A percentile compares a stretch with the other conserved stretches of the same genome.
These are phyloP conservation scores for Blumeria hordei DNA, from an alignment of 2,329 filamentous ascomycete genomes.

Conservation along the genomic window DNA sequence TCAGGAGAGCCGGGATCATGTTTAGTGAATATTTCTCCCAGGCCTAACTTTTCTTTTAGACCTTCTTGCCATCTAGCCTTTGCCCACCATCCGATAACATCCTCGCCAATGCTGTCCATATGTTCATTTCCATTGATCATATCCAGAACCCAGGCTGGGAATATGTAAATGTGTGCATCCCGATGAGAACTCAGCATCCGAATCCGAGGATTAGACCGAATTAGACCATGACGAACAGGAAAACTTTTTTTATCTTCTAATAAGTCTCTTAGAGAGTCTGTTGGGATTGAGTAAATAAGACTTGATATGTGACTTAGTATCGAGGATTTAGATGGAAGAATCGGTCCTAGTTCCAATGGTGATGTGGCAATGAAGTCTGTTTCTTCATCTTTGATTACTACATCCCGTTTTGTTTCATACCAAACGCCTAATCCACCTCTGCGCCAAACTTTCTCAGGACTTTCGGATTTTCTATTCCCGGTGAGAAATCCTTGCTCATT, in stretches of 20 bases:
- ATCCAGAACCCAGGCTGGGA: slow-evolving; percentile 76
- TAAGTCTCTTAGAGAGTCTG: slow-evolving; percentile 67
- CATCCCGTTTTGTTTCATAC: slow-evolving; percentile 65
- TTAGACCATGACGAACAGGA: slow-evolving; percentile 49
- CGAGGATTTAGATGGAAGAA: slow-evolving; percentile 36
- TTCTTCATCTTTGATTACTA: slow-evolving; percentile 66
- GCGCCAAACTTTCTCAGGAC: slow-evolving; percentile 30
- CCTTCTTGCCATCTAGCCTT: slow-evolving; percentile 81
- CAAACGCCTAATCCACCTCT: slow-evolving; percentile 73
- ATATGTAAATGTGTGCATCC: slow-evolving; percentile 85
- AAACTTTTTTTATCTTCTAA: slow-evolving; percentile 51
- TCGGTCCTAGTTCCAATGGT: slow-evolving; percentile 32
- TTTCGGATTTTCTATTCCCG: slow-evolving; percentile 22
- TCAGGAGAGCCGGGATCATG: slow-evolving; percentile 18
- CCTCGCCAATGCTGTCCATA: slow-evolving; percentile 73
- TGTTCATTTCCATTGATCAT: slow-evolving; percentile 58
- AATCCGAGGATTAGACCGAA: slow-evolving; percentile 50
- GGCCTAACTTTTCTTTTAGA: slow-evolving; percentile 50
- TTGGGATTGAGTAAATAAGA: slow-evolving; percentile 67
- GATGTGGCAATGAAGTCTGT: slow-evolving; percentile 76
- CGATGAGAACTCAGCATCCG: slow-evolving; percentile 65
- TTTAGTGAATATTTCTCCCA: slow-evolving; percentile 38
- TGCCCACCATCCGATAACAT: slow-evolving; percentile 85
- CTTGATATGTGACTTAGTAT: slow-evolving; percentile 47
- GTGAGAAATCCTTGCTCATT: slow-evolving; percentile 18